Conservation (phyloP, 106 monocot genomes). For the Chionographis japonica region DNA sequence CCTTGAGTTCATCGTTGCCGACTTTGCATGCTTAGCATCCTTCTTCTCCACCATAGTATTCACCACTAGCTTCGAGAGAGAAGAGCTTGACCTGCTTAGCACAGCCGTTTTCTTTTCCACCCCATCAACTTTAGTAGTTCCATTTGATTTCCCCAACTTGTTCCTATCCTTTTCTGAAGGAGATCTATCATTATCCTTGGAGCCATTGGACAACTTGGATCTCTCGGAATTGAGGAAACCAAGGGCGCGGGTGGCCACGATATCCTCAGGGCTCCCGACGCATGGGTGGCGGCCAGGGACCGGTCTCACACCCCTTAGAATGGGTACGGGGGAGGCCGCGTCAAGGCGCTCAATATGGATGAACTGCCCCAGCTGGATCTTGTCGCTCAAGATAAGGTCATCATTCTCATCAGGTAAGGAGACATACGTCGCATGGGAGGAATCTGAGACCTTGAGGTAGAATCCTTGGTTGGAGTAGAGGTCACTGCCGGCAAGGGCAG, state of each 20-base stretch:
- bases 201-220: conserved; percentile 15
- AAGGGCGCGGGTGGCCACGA: conserved; percentile 42
- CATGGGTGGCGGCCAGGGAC: conserved; percentile 81
- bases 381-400: conserved; percentile 84
- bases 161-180: conserved; percentile 33
- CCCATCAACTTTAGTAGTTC: conserved; percentile 26
- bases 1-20: conserved; percentile 39
- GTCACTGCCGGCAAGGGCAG: conserved; percentile 67
- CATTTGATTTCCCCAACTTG: conserved; percentile 25
- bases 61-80: conserved; percentile 32
- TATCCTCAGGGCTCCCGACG: conserved; percentile 72
- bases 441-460: conserved; percentile 89
- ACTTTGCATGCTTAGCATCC: conserved; percentile 11
- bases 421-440: conserved; percentile 83
- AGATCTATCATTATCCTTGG: conserved; percentile 6
- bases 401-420: conserved; percentile 67
- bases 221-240: conserved; percentile 33
- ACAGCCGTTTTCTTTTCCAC: conserved; percentile 30
- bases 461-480: conserved; percentile 81
- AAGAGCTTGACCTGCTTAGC: conserved; percentile 48
- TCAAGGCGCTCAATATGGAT: conserved; percentile 70
- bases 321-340: conserved; percentile 69
- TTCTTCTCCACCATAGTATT: conserved; percentile 28
- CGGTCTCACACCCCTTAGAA: conserved; percentile 58
- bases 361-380: conserved; percentile 82